Conservation (phyloP, 176 grass and related monocot genomes). For the Lolium multiflorum region DNA sequence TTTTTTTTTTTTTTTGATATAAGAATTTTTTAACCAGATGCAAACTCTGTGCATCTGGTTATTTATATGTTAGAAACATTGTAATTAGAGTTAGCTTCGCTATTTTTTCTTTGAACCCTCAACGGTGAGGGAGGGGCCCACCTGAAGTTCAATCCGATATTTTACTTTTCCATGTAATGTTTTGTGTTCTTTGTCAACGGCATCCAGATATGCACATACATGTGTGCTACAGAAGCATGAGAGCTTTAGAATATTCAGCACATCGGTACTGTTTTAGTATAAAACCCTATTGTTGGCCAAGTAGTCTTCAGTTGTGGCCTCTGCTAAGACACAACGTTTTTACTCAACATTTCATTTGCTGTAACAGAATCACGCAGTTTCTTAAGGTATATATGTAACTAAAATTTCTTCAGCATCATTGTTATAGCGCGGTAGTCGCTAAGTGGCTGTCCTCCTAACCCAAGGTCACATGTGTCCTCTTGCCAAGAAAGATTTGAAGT, state of each 20-base stretch:
- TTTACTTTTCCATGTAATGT: constrained; percentile 17
- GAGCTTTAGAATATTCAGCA: neutral
- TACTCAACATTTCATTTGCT: constrained; percentile 8
- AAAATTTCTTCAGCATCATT: constrained; percentile 5
- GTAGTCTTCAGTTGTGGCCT: neutral
- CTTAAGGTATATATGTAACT: neutral
- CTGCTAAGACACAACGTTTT: neutral
- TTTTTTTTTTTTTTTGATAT: constrained; percentile 33
- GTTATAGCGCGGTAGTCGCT: neutral
- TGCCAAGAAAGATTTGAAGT: neutral
- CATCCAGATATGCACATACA: neutral
- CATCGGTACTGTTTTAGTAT: neutral
- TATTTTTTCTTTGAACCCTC: neutral
- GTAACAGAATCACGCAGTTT: neutral
- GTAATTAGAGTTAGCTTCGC: neutral
- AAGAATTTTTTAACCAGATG: constrained; percentile 6
- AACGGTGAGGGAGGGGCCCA: neutral
- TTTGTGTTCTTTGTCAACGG: neutral
- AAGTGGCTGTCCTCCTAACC: neutral
- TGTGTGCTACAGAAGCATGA: neutral
- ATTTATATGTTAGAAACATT: neutral
- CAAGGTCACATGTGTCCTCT: neutral
- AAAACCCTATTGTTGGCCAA: neutral
- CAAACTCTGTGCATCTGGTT: constrained; percentile 2
- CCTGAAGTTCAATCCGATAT: neutral